A percentile compares a stretch with the other conserved stretches of the same genome.
phyloP scores from a whole-genome alignment of 2,329 filamentous ascomycete species.

The Monosporascus sp. region DNA sequence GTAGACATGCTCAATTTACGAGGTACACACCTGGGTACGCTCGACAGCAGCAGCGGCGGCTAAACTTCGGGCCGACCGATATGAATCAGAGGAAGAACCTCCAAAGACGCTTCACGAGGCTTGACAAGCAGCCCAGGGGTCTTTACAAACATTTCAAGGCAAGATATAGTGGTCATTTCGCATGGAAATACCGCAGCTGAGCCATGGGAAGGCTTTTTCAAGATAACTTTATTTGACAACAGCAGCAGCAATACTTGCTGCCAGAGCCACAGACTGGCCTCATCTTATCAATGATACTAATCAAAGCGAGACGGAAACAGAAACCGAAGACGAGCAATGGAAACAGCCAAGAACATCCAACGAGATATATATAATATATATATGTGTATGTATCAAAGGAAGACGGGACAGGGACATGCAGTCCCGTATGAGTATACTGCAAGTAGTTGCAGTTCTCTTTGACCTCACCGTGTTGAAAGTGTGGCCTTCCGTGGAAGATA shows the following conservation, averaged over 20 bases:
- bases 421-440: too few species aligned
- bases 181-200: not conserved
- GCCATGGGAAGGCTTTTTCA: not conserved
- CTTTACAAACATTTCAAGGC: not conserved
- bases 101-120: not conserved
- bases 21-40: not conserved
- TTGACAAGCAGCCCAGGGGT: not conserved
- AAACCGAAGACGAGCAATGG: not conserved
- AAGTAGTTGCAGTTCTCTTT: too few species aligned
- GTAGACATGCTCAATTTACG: not conserved
- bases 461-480: too few species aligned
- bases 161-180: not conserved
- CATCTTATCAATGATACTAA: not conserved
- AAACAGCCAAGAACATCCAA: not conserved
- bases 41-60: constrained; percentile 8
- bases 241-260: not conserved
- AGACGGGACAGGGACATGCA: too few species aligned
- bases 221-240: not conserved
- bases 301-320: not conserved
- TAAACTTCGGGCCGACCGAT: constrained; percentile 17
- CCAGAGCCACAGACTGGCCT: not conserved
- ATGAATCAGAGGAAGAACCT: not conserved
- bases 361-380: too few species aligned
- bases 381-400: not conserved
- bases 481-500: too few species aligned